Base-by-base conservation (phyloP, 2,329 filamentous ascomycete genomes). In the Alternaria ethzedia region DNA sequence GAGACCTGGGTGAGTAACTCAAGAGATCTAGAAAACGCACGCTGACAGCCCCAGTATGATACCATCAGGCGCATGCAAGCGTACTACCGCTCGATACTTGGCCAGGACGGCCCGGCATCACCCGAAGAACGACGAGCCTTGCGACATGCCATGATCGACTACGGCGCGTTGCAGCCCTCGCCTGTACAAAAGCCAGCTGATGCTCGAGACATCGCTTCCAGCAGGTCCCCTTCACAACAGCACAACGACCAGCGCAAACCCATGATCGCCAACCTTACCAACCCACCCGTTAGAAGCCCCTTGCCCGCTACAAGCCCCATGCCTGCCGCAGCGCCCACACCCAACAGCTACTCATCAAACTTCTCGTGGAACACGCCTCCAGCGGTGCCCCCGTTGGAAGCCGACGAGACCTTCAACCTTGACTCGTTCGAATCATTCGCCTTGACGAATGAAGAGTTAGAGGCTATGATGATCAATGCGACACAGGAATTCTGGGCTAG, bases 41-140 rank as follows among this genome's bases (percentile, higher is more conserved):
- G 10, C 70, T 70, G 46, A 71, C 55, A 4, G 13, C 4, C 9
- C 9, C 26, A 80, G 78, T 80, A 79, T 30, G 78, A 81, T 44
- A 81, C 79, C 1, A 81, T 81, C 67, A 81, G 80, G 58, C 79
- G 79, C 61, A 81, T 81, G 79, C 79, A 81, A 50, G 79, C 75
- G 0, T 81, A 79, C 65, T 81, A 81, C 61, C 74, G 76, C 49
- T 78, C 76, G 9, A 70, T 77, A 1, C 69, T 74, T 6, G 75
- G 74, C 4, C 77, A 81, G 61, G 78, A 75, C 23, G 74, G 66
- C 0, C 72, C 77, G 2, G 77, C 78, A 9, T 79, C 76, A 4
- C 78, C 75, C 3, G 77, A 80, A 59, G 79, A 81, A 63, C 75
- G 79, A 20, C 75, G 76, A 43, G 78, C 73, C 0, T 71, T 81